Conservation (phyloP, 2,329 filamentous ascomycete species). For the Hypoxylon sp. region DNA sequence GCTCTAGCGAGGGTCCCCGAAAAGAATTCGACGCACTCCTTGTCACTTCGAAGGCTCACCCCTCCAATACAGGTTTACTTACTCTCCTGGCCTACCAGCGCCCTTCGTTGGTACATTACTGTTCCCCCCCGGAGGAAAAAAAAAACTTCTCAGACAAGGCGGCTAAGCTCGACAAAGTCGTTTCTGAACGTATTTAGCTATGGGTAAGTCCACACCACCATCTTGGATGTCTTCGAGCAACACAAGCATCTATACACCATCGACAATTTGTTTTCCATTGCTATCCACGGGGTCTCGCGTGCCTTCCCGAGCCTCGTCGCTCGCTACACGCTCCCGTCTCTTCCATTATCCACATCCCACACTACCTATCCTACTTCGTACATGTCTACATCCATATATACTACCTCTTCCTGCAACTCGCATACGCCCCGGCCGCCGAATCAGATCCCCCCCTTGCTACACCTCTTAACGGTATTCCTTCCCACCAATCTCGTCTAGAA, state of each 20-base stretch:
- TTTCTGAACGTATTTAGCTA: slow-evolving; percentile 47
- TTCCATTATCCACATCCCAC: slow-evolving; percentile 37
- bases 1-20: slow-evolving; percentile 44
- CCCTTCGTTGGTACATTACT: slow-evolving; percentile 46
- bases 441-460: slow-evolving; percentile 46
- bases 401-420: slow-evolving; percentile 49
- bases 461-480: slow-evolving; percentile 46
- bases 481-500: slow-evolving; percentile 52
- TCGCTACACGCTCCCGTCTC: slow-evolving; percentile 22
- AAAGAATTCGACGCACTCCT: slow-evolving; percentile 47
- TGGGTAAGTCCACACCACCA: slow-evolving; percentile 52
- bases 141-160: slow-evolving; percentile 49
- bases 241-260: slow-evolving; percentile 41
- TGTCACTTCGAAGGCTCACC: slow-evolving; percentile 52
- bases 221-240: slow-evolving; percentile 41
- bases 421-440: slow-evolving; percentile 41
- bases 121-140: slow-evolving; percentile 45
- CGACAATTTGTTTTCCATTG: slow-evolving; percentile 30
- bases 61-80: slow-evolving; percentile 53
- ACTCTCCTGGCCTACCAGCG: slow-evolving; percentile 42
- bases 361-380: slow-evolving; percentile 41
- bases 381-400: slow-evolving; percentile 45
- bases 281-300: slow-evolving; percentile 27
- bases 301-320: slow-evolving; percentile 26
- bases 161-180: slow-evolving; percentile 50